Evolutionary conservation across 73 alveolate species (phyloP).

Genomic region (Symbiodinium pilosum): DNA sequence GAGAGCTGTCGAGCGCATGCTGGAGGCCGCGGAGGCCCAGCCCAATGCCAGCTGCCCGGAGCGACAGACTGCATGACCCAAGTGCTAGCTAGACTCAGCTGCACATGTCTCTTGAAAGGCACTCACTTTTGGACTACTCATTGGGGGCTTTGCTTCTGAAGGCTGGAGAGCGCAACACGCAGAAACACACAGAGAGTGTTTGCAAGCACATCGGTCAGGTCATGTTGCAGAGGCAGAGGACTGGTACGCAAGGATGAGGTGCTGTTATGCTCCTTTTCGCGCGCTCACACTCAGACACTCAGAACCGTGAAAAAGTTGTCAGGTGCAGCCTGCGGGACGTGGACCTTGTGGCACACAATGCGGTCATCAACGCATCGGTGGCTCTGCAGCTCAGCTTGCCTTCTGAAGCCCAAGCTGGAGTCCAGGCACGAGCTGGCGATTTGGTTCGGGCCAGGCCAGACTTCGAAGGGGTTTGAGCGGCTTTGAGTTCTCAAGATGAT

Average conservation of each 20-base stretch:
- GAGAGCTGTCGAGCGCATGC: constrained; percentile 37
- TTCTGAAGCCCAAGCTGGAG: neutral
- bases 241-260: constrained; percentile 92
- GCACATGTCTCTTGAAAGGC: too few species aligned
- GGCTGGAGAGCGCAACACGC: too few species aligned
- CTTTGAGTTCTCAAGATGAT: too few species aligned
- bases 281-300: too few species aligned
- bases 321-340: constrained; percentile 26
- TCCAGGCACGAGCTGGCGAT: neutral
- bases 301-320: too few species aligned
- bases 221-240: constrained; percentile 33
- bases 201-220: too few species aligned
- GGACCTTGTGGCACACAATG: constrained; percentile 69
- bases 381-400: too few species aligned
- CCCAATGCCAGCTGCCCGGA: too few species aligned
- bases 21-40: neutral
- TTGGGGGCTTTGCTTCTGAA: constrained; percentile 42
- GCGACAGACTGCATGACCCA: neutral
- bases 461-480: too few species aligned
- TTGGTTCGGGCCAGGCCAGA: neutral
- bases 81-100: neutral
- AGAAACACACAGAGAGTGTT: too few species aligned
- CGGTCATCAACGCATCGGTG: constrained; percentile 76
- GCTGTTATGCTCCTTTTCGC: too few species aligned
- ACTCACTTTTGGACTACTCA: constrained; percentile 64